phyloP scores from a whole-genome alignment of 495 filamentous ascomycete species.

The Melanomma pulvis-pyrius region DNA sequence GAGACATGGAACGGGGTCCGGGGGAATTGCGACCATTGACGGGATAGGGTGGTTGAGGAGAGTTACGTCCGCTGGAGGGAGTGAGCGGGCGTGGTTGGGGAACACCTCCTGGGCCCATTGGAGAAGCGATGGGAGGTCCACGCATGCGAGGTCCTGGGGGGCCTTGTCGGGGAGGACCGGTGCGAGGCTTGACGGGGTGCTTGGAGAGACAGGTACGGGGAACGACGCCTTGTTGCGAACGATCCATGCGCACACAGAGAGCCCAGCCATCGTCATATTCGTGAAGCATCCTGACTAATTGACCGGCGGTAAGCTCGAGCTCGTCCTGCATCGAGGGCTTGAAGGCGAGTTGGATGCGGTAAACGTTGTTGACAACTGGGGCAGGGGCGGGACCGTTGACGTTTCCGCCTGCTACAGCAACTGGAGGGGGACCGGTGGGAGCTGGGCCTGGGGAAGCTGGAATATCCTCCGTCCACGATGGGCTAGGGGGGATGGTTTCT shows the following conservation, averaged over 20 bases:
- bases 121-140: conserved; percentile 43
- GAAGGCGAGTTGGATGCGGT: conserved; percentile 96
- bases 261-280: conserved; percentile 99
- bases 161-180: conserved; percentile 48
- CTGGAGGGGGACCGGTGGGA: conserved; percentile 39
- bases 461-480: conserved; percentile 57
- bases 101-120: conserved; percentile 27
- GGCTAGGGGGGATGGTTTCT: conserved; percentile 54
- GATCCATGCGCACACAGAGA: conserved; percentile 87
- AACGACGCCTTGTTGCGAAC: conserved; percentile 87
- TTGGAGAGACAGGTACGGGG: conserved; percentile 93
- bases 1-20: conserved; percentile 49
- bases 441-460: conserved; percentile 49
- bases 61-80: conserved; percentile 36
- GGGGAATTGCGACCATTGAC: conserved; percentile 32
- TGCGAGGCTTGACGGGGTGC: conserved; percentile 86
- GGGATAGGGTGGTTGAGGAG: conserved; percentile 23
- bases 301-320: conserved; percentile 73
- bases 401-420: conserved; percentile 26
- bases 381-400: conserved; percentile 26
- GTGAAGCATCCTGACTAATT: conserved; percentile 84
- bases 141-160: conserved; percentile 45
- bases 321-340: conserved; percentile 91
- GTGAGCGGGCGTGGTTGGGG: conserved; percentile 39
- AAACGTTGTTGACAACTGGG: conserved; percentile 47